A percentile compares a stretch with the other conserved stretches of the same genome.
Evolutionary conservation across 495 filamentous ascomycete species (phyloP).

Genomic region (Xylaria venustula): DNA sequence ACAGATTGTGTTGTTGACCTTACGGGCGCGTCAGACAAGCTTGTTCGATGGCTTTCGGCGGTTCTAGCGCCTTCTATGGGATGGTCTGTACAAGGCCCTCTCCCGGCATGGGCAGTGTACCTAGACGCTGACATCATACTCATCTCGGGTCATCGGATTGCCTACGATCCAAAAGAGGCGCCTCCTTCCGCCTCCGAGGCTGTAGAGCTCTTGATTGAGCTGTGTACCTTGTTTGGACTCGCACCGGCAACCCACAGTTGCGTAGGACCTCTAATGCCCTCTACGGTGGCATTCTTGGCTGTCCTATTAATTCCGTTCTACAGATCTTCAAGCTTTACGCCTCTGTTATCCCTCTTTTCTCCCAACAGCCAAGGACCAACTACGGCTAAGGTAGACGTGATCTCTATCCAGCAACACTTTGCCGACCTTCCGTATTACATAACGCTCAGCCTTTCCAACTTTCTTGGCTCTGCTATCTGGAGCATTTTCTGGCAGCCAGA

Average conservation of each 20-base stretch:
- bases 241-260: not conserved
- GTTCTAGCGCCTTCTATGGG: slow-evolving; percentile 1
- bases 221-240: slow-evolving; percentile 9
- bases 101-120: not conserved
- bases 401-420: not conserved
- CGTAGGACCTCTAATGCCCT: not conserved
- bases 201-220: slow-evolving; percentile 7
- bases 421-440: slow-evolving; percentile 1
- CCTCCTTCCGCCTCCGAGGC: slow-evolving; percentile 9
- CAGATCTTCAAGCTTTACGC: not conserved
- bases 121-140: not conserved
- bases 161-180: not conserved
- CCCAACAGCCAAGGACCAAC: not conserved
- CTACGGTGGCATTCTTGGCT: not conserved
- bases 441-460: not conserved
- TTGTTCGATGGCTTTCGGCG: slow-evolving; percentile 6
- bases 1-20: slow-evolving; percentile 4
- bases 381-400: not conserved
- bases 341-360: not conserved
- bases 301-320: not conserved
- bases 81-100: slow-evolving; percentile 1
- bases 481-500: slow-evolving; percentile 20
- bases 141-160: not conserved
- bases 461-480: slow-evolving; percentile 14
- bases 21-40: not conserved